phyloP scores from a whole-genome alignment of 208 protist species.

The Histomonas meleagridis region DNA sequence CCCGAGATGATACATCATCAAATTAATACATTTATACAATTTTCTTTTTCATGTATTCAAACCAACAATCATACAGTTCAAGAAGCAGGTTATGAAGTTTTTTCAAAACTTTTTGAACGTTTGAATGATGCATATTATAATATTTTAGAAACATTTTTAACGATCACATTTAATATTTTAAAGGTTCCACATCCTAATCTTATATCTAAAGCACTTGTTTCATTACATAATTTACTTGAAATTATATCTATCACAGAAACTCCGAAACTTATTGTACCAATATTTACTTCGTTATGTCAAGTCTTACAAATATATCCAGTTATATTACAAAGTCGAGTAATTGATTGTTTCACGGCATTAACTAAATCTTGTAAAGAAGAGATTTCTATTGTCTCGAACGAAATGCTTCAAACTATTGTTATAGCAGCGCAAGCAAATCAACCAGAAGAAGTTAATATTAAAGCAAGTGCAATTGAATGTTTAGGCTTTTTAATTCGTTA shows the following conservation, averaged over 20 bases:
- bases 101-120: not conserved
- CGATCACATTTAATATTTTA: not conserved
- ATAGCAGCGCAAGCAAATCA: not conserved
- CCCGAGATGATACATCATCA: no score
- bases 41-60: not conserved
- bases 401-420: not conserved
- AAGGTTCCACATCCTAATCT: not conserved
- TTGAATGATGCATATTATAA: not conserved
- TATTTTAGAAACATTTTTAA: not conserved
- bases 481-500: not conserved
- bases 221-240: not conserved
- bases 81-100: not conserved
- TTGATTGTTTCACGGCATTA: not conserved
- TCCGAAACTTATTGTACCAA: not conserved
- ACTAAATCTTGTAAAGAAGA: not conserved
- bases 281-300: not conserved
- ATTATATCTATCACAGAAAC: not conserved
- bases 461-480: constrained; percentile 3
- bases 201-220: not conserved
- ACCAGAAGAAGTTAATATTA: not conserved
- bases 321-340: not conserved
- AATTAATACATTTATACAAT: not conserved
- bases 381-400: not conserved
- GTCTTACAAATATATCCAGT: not conserved
- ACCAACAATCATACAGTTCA: not conserved